A percentile compares a stretch with the other conserved stretches of the same genome.
phyloP scores from a whole-genome alignment of 169 alveolate genomes.

The Babesia caballi region DNA sequence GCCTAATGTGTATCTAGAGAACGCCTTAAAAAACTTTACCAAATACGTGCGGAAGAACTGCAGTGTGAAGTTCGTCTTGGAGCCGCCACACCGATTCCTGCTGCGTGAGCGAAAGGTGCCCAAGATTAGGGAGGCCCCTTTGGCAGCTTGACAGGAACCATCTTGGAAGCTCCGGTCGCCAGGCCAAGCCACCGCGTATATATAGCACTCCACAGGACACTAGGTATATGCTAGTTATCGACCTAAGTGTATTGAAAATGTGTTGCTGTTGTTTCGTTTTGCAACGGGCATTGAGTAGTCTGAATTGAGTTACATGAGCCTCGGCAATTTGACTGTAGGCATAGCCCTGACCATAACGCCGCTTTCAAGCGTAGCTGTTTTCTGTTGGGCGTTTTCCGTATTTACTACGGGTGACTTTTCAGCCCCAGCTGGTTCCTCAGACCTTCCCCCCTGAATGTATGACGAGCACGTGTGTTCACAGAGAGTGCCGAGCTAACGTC shows the following conservation, averaged over 20 bases:
- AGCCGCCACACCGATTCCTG: neutral
- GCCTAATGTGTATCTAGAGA: slow-evolving; percentile 5
- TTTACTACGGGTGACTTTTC: slow-evolving; percentile 49
- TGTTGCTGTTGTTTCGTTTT: neutral
- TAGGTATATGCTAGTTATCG: no score
- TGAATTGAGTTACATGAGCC: slow-evolving; percentile 61
- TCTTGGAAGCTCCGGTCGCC: no score
- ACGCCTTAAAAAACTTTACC: neutral
- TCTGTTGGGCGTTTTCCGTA: slow-evolving; percentile 61
- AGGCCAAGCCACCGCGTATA: no score
- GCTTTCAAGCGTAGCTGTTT: slow-evolving; percentile 59
- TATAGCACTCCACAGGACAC: no score
- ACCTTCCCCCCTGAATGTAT: slow-evolving; percentile 63
- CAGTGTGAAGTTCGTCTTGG: neutral
- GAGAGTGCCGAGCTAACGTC: slow-evolving; percentile 63
- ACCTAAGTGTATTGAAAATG: no score
- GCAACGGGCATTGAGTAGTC: slow-evolving; percentile 61
- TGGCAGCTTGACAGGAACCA: no score
- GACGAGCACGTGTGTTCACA: slow-evolving; percentile 26
- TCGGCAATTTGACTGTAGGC: slow-evolving; percentile 55
- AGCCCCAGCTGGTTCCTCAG: slow-evolving; percentile 67
- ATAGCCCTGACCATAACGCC: slow-evolving; percentile 54
- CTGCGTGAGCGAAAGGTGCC: neutral
- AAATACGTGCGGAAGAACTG: neutral
- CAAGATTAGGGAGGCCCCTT: no score